Evolutionary conservation across 768 basidiomycete genomes (phyloP).

Genomic region (Leccinum subtestaceum): DNA sequence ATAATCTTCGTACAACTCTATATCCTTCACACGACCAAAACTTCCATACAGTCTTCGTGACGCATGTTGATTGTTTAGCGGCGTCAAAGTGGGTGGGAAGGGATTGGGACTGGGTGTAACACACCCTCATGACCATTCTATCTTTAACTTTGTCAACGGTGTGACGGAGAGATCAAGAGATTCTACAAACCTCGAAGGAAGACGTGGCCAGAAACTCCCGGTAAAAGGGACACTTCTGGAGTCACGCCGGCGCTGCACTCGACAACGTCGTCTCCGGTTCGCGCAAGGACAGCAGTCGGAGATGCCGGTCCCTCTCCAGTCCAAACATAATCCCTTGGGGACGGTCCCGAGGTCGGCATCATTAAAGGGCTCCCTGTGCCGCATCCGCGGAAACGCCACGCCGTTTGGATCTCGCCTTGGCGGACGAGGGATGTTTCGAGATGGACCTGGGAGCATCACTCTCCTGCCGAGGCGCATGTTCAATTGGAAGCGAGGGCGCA

Average conservation of each 20-base stretch:
- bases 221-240: constrained; percentile 21
- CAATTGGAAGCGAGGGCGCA: constrained; percentile 7
- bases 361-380: constrained; percentile 22
- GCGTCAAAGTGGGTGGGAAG: constrained; percentile 58
- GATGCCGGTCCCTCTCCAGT: constrained; percentile 42
- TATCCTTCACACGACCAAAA: constrained; percentile 73
- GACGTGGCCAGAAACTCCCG: constrained; percentile 46
- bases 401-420: constrained; percentile 6
- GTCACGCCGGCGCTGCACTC: constrained; percentile 67
- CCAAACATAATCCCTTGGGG: constrained; percentile 1
- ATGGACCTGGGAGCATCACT: constrained; percentile 21
- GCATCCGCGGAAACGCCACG: constrained; percentile 10
- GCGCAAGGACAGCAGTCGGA: constrained; percentile 63
- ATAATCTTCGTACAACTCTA: constrained; percentile 86
- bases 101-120: constrained; percentile 55
- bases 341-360: constrained; percentile 8
- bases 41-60: constrained; percentile 75
- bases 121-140: constrained; percentile 83
- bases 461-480: constrained; percentile 6
- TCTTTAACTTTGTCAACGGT: constrained; percentile 44
- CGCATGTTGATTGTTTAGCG: constrained; percentile 59
- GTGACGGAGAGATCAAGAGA: neutral
- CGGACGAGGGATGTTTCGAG: constrained; percentile 19
- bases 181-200: constrained; percentile 66
- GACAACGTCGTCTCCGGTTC: constrained; percentile 53